Evolutionary conservation across 1,139 yeast species (phyloP).

Genomic region (Geotrichum aggregatum): DNA sequence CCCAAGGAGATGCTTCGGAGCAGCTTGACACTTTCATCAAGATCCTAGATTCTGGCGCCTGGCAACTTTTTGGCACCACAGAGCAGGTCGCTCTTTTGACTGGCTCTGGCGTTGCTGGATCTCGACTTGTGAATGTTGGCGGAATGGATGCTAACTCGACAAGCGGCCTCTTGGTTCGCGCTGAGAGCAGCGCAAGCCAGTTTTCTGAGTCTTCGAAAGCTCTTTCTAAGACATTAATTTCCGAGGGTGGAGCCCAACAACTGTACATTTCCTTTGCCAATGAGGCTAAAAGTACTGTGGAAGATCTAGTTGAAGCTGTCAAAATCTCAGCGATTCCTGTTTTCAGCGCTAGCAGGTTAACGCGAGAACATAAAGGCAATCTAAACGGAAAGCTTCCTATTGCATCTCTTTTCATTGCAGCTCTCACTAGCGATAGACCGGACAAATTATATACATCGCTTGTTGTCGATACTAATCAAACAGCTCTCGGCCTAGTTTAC

Average conservation of each 20-base stretch:
- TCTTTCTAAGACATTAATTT: slow-evolving; percentile 28
- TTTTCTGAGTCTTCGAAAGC: slow-evolving; percentile 22
- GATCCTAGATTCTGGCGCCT: slow-evolving; percentile 65
- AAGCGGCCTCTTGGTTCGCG: slow-evolving; percentile 27
- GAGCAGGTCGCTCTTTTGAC: slow-evolving; percentile 39
- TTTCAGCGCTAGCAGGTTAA: slow-evolving; percentile 43
- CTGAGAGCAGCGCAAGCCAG: slow-evolving; percentile 28
- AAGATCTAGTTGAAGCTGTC: slow-evolving; percentile 27
- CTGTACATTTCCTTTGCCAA: slow-evolving; percentile 41
- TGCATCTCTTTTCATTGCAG: slow-evolving; percentile 50
- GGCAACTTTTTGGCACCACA: slow-evolving; percentile 47
- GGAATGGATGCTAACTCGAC: slow-evolving; percentile 25
- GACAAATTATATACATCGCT: slow-evolving; percentile 85
- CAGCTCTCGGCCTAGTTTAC: slow-evolving; percentile 83
- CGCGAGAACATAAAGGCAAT: slow-evolving; percentile 40
- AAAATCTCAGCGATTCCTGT: slow-evolving; percentile 49
- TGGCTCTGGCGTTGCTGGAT: slow-evolving; percentile 56
- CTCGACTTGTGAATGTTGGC: slow-evolving; percentile 48
- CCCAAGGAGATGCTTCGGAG: slow-evolving; percentile 29
- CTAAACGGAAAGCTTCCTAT: slow-evolving; percentile 41
- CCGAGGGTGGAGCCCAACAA: slow-evolving; percentile 45
- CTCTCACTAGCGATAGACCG: slow-evolving; percentile 71
- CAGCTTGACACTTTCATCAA: slow-evolving; percentile 49
- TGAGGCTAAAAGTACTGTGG: slow-evolving; percentile 24
- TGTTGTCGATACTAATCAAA: slow-evolving; percentile 63